Conservation (phyloP, 371 early-diverging fungal genomes). For the Basidiobolus meristosporus region DNA sequence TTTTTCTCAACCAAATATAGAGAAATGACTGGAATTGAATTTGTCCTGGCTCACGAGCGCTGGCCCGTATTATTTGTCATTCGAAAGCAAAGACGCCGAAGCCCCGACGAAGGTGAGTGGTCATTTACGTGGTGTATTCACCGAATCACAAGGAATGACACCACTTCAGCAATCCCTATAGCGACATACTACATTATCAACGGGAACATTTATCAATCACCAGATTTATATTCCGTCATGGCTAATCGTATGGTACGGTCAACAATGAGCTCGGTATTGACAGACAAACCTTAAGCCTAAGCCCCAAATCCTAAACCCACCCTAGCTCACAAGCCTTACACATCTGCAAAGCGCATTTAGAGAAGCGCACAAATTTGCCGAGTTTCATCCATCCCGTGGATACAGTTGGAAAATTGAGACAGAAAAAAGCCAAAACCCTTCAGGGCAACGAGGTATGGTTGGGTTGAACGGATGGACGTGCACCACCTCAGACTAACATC, state of each 20-base stretch:
- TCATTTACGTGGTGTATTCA: not conserved
- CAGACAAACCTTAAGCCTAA: not conserved
- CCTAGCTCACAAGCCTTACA: conserved; percentile 41
- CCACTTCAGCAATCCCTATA: conserved; percentile 24
- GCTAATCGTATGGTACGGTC: conserved; percentile 60
- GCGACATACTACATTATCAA: conserved; percentile 77
- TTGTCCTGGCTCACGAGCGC: conserved; percentile 53
- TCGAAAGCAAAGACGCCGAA: conserved; percentile 49
- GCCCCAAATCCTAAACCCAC: not conserved
- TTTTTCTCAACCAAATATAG: conserved; percentile 10
- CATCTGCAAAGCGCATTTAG: conserved; percentile 51
- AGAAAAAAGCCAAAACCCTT: too few species aligned
- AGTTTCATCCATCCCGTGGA: conserved; percentile 53
- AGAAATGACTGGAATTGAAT: conserved; percentile 79
- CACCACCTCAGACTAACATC: too few species aligned
- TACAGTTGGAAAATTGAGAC: conserved; percentile 36
- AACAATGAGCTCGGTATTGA: not conserved
- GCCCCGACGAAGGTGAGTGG: conserved; percentile 32
- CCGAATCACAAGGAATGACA: not conserved
- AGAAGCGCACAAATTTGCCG: conserved; percentile 32
- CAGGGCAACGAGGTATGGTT: too few species aligned
- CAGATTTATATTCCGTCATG: conserved; percentile 61
- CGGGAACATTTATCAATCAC: conserved; percentile 86
- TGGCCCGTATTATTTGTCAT: conserved; percentile 67
- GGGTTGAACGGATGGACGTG: too few species aligned